Evolutionary conservation across 2,329 filamentous ascomycete genomes (phyloP), one percentile per base, ranked within the genome.

Genomic region (Penicillium sp.): DNA sequence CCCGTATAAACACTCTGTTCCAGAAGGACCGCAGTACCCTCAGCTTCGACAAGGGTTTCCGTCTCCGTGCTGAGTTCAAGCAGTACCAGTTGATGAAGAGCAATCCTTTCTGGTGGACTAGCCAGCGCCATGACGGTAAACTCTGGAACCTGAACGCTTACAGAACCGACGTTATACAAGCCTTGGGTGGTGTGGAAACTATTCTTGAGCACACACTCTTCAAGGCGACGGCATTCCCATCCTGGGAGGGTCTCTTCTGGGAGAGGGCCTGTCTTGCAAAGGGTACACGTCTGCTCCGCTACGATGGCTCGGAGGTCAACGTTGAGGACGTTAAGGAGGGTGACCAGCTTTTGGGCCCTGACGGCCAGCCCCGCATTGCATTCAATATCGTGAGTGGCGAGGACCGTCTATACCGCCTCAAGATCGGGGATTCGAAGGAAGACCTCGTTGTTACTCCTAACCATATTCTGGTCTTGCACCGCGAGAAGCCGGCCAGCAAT

Each of bases 31-130:
- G 95, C 72, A 97, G 93, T 77, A 99, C 95, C 0, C 85, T 99
- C 66, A 96, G 92, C 73, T 99, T 99, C 73, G 95, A 99, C 82
- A 99, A 99, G 81, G 95, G 95, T 58, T 99, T 98, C 89, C 90
- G 95, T 69, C 89, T 93, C 15, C 87, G 95, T 58, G 92, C 94
- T 12, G 95, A 99, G 77, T 99, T 99, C 84, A 99, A 99, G 84
- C 89, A 95, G 33, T 99, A 98, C 75, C 94, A 98, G 77, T 84
- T 98, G 63, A 98, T 99, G 94, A 97, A 96, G 87, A 96, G 91
- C 80, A 97, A 98, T 75, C 95, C 95, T 0, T 98, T 98, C 84
- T 97, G 93, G 93, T 99, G 95, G 95, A 99, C 95, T 4, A 96
- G 91, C 72, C 94, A 98, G 78, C 86, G 95, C 42, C 96, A 99